These are phyloP conservation scores for Magnusiomyces clavatus DNA, from an alignment of 1,139 yeast species.

Conservation along the genomic window DNA sequence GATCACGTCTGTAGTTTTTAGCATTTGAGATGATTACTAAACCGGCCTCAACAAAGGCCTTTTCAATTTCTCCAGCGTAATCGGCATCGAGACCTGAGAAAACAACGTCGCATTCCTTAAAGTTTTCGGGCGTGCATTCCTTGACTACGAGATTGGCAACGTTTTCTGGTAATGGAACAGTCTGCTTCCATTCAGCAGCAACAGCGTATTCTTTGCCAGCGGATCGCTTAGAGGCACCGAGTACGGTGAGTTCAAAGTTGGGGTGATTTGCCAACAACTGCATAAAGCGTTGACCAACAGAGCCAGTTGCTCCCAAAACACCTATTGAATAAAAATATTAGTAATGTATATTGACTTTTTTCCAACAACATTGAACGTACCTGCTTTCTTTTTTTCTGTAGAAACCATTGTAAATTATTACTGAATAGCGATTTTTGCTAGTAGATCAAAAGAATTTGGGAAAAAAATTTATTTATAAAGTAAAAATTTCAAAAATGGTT, in stretches of 20 bases:
- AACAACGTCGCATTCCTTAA: slow-evolving; percentile 86
- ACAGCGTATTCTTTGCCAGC: slow-evolving; percentile 83
- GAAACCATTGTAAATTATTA: slow-evolving; percentile 11
- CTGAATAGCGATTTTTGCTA: neutral
- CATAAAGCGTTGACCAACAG: slow-evolving; percentile 95
- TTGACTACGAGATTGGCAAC: slow-evolving; percentile 59
- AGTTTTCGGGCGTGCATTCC: slow-evolving; percentile 69
- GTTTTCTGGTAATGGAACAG: slow-evolving; percentile 63
- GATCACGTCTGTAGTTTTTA: slow-evolving; percentile 85
- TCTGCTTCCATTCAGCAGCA: slow-evolving; percentile 95
- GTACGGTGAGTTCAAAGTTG: slow-evolving; percentile 70
- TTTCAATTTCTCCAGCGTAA: slow-evolving; percentile 87
- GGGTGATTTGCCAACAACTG: slow-evolving; percentile 81
- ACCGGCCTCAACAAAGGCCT: slow-evolving; percentile 71
- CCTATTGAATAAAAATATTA: slow-evolving; percentile 37
- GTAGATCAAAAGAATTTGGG: neutral
- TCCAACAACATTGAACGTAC: too few species aligned
- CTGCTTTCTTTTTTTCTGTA: slow-evolving; percentile 16
- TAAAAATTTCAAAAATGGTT: too few species aligned
- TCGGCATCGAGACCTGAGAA: slow-evolving; percentile 94
- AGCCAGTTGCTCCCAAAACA: slow-evolving; percentile 95
- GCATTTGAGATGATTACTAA: slow-evolving; percentile 87
- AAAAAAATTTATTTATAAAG: too few species aligned
- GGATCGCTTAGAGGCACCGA: slow-evolving; percentile 91
- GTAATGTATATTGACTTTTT: neutral